Evolutionary conservation across 1,284 basidiomycete genomes (phyloP).

Genomic region (Coniferiporia weirii): DNA sequence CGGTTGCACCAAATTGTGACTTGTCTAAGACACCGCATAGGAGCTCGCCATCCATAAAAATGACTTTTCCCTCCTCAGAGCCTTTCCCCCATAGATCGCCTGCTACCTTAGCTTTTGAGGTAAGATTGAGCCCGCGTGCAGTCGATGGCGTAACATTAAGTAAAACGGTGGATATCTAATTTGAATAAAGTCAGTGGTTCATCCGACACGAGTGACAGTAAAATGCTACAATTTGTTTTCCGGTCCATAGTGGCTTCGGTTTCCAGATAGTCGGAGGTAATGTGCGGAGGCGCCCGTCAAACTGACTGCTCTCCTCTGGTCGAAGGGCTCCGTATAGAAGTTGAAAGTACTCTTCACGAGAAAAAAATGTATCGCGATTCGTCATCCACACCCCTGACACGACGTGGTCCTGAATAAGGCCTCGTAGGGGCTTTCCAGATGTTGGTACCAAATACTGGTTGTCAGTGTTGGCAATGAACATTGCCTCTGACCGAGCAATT

Average conservation of each 20-base stretch:
- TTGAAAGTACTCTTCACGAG: slow-evolving; percentile 95
- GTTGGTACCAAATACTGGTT: slow-evolving; percentile 99
- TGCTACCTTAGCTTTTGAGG: slow-evolving; percentile 83
- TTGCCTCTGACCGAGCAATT: slow-evolving; percentile 89
- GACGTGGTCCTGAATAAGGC: slow-evolving; percentile 98
- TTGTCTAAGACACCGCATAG: slow-evolving; percentile 95
- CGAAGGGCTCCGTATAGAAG: slow-evolving; percentile 92
- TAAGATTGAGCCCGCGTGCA: slow-evolving; percentile 81
- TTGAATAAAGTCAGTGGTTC: slow-evolving; percentile 2
- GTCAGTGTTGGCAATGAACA: slow-evolving; percentile 96
- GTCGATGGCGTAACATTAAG: slow-evolving; percentile 86
- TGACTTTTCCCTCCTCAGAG: slow-evolving; percentile 80
- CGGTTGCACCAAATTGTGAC: slow-evolving; percentile 93
- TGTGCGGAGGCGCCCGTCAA: slow-evolving; percentile 69
- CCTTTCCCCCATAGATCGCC: slow-evolving; percentile 79
- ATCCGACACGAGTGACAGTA: slow-evolving; percentile 1
- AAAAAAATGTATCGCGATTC: slow-evolving; percentile 91
- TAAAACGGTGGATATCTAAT: slow-evolving; percentile 88
- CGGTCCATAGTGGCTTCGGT: slow-evolving; percentile 91
- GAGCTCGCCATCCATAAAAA: slow-evolving; percentile 92
- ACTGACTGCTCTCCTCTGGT: slow-evolving; percentile 77
- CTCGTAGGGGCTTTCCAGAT: slow-evolving; percentile 95
- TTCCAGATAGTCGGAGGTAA: slow-evolving; percentile 91
- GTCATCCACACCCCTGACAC: slow-evolving; percentile 99
- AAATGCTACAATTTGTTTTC: slow-evolving; percentile 84